Conservation (phyloP, 2,329 filamentous ascomycete species). For the Fusarium neocosmosporiellum region DNA sequence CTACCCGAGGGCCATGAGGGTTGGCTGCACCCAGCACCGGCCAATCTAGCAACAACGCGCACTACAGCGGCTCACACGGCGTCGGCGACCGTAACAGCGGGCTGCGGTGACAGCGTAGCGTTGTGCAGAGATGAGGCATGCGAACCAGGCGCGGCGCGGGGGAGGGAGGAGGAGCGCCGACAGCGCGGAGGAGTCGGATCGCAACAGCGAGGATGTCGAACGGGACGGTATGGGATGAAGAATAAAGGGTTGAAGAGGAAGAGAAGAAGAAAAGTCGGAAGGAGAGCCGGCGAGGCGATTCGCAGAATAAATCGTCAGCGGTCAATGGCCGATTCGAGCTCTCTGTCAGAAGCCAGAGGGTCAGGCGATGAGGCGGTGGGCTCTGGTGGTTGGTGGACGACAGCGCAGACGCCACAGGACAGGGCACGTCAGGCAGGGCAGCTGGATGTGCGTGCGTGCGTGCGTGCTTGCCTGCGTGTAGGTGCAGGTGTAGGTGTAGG, state of each 20-base stretch:
- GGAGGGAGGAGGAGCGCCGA: conserved; percentile 24
- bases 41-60: conserved; percentile 36
- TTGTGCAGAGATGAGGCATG: conserved; percentile 52
- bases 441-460: background rate
- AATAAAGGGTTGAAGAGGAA: background rate
- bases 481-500: too few relatives aligned
- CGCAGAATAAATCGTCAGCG: conserved; percentile 39
- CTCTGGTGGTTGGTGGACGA: conserved; percentile 31
- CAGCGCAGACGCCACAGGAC: conserved; percentile 24
- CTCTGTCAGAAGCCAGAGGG: conserved; percentile 20
- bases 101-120: conserved; percentile 42
- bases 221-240: background rate
- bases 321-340: conserved; percentile 34
- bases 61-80: conserved; percentile 40
- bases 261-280: conserved; percentile 8
- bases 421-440: conserved; percentile 16
- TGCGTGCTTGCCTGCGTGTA: background rate
- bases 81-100: conserved; percentile 38
- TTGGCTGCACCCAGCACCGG: conserved; percentile 35
- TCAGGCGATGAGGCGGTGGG: conserved; percentile 42
- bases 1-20: conserved; percentile 44
- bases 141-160: conserved; percentile 41
- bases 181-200: conserved; percentile 30
- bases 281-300: conserved; percentile 39
- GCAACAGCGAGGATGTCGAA: background rate